phyloP scores from a whole-genome alignment of 108 stramenopile species.

The Discostella stelligeroides region DNA sequence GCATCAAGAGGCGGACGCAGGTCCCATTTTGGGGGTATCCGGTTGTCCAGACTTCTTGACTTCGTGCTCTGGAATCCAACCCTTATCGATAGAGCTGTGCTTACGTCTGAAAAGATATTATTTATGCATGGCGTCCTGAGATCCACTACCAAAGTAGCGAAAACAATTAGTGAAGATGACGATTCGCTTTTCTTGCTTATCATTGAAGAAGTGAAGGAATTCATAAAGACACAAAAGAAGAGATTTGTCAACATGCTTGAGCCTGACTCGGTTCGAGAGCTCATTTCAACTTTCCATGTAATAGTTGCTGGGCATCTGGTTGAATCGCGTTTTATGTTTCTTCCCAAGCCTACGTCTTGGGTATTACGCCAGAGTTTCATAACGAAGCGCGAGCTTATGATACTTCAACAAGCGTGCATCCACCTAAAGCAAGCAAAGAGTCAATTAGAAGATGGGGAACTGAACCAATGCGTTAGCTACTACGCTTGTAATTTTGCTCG shows the following conservation, averaged over 20 bases:
- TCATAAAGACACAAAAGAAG: constrained; percentile 22
- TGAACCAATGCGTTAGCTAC: background rate
- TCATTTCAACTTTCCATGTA: constrained; percentile 30
- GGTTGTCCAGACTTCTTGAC: constrained; percentile 35
- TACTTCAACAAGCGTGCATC: constrained; percentile 22
- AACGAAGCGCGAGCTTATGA: background rate
- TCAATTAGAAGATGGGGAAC: constrained; percentile 8
- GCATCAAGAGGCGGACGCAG: background rate
- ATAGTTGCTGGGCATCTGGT: constrained; percentile 25
- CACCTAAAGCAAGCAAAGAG: constrained; percentile 32
- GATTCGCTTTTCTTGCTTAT: constrained; percentile 8
- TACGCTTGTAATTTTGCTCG: constrained; percentile 35
- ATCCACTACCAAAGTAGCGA: constrained; percentile 26
- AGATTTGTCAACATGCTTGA: constrained; percentile 13
- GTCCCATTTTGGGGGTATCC: background rate
- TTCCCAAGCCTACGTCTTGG: constrained; percentile 18
- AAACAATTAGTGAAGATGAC: constrained; percentile 6
- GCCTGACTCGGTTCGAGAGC: constrained; percentile 21
- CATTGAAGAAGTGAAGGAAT: constrained; percentile 26
- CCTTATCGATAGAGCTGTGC: constrained; percentile 5
- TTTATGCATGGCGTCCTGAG: constrained; percentile 30
- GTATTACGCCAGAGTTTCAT: background rate
- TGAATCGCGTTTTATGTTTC: constrained; percentile 16
- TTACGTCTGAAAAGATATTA: constrained; percentile 9
- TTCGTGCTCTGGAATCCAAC: constrained; percentile 25